phyloP scores from a whole-genome alignment of 2,329 filamentous ascomycete species.

The Fusarium sp. region DNA sequence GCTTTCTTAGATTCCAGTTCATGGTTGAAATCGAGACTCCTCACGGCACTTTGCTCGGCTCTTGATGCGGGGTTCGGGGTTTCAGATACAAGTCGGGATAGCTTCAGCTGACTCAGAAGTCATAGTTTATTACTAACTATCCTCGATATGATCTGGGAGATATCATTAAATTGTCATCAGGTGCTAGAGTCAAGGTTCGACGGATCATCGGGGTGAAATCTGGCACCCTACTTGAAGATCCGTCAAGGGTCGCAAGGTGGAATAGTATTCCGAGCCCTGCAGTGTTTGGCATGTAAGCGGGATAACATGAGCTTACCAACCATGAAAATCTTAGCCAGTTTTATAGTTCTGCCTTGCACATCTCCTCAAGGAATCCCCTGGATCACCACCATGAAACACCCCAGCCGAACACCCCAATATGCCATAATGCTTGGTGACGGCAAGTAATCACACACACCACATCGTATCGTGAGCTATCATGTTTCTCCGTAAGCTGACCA shows the following conservation, averaged over 20 bases:
- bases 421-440: neutral
- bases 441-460: neutral
- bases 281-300: neutral
- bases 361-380: neutral
- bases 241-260: neutral
- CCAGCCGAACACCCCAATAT: neutral
- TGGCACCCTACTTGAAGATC: neutral
- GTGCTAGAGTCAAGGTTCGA: neutral
- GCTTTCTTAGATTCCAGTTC: neutral
- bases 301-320: neutral
- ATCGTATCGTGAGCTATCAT: neutral
- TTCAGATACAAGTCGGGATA: neutral
- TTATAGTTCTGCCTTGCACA: neutral
- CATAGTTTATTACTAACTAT: neutral
- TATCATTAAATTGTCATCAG: neutral
- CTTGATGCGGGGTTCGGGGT: neutral
- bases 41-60: neutral
- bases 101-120: neutral
- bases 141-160: neutral
- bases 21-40: neutral
- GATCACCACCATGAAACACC: neutral
- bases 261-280: neutral
- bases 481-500: neutral
- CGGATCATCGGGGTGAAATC: neutral
- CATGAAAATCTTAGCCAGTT: neutral